These are phyloP conservation scores for Neodidymelliopsis sp. DNA, from an alignment of 2,329 filamentous ascomycete species.

Conservation along the genomic window DNA sequence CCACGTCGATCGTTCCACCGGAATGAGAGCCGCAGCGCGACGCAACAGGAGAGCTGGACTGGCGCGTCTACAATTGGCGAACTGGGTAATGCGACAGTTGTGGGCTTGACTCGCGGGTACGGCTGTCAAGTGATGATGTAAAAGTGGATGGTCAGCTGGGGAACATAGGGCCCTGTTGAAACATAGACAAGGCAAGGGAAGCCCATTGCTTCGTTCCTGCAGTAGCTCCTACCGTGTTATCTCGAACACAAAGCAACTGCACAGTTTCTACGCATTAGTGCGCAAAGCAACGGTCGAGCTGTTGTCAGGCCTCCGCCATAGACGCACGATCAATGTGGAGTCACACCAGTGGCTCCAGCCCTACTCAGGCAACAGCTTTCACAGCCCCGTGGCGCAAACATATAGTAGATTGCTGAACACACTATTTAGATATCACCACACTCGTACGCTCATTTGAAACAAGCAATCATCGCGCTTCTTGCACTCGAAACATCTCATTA, in stretches of 20 bases:
- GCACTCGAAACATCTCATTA: background rate
- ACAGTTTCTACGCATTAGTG: background rate
- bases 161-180: conserved; percentile 20
- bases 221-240: conserved; percentile 10
- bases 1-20: conserved; percentile 14
- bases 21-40: conserved; percentile 8
- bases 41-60: conserved; percentile 2
- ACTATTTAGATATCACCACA: background rate
- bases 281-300: too few relatives aligned
- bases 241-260: background rate
- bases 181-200: conserved; percentile 20
- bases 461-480: too few relatives aligned
- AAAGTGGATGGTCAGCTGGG: conserved; percentile 2
- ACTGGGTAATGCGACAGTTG: conserved; percentile 2
- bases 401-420: conserved; percentile 1
- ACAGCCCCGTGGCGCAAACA: conserved; percentile 9
- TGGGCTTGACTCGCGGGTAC: conserved; percentile 11
- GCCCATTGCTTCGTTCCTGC: conserved; percentile 15
- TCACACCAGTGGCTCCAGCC: conserved; percentile 14
- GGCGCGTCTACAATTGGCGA: conserved; percentile 2
- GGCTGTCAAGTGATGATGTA: conserved; percentile 12
- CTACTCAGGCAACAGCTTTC: conserved; percentile 26
- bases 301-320: background rate
- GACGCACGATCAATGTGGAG: conserved; percentile 3
- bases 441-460: background rate